Evolutionary conservation across 805 yeast species (phyloP).

Genomic region (Kluyveromyces lactis): DNA sequence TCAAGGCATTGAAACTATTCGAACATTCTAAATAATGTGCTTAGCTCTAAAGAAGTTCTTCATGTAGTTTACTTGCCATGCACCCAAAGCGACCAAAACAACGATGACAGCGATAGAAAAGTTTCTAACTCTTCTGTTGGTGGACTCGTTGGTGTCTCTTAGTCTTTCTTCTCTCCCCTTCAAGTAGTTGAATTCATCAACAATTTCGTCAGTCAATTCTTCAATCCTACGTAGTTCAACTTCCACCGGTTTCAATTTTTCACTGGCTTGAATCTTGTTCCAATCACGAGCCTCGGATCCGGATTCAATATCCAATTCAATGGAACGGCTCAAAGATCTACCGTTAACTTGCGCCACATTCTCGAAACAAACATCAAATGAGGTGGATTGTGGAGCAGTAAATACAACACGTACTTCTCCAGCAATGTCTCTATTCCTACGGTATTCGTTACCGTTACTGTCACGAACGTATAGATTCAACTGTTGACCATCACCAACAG

Average conservation of each 20-base stretch:
- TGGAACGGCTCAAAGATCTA: slow-evolving; percentile 48
- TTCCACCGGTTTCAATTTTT: slow-evolving; percentile 88
- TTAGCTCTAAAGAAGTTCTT: slow-evolving; percentile 86
- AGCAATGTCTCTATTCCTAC: slow-evolving; percentile 65
- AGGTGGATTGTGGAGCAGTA: slow-evolving; percentile 72
- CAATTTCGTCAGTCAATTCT: slow-evolving; percentile 77
- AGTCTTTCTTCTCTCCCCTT: slow-evolving; percentile 82
- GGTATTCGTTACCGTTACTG: slow-evolving; percentile 77
- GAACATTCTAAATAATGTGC: slow-evolving; percentile 53
- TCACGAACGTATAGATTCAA: slow-evolving; percentile 64
- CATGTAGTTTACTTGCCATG: slow-evolving; percentile 88
- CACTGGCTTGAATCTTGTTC: slow-evolving; percentile 89
- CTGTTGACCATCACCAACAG: slow-evolving; percentile 78
- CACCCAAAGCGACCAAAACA: slow-evolving; percentile 70
- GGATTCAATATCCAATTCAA: slow-evolving; percentile 87
- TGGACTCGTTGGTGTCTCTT: slow-evolving; percentile 95
- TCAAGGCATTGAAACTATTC: no score
- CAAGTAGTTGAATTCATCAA: slow-evolving; percentile 72
- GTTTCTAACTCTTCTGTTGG: slow-evolving; percentile 85
- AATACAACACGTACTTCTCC: slow-evolving; percentile 72
- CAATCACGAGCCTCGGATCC: slow-evolving; percentile 98
- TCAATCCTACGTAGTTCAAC: slow-evolving; percentile 81
- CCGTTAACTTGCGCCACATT: slow-evolving; percentile 42
- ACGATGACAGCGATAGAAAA: slow-evolving; percentile 67
- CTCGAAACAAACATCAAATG: slow-evolving; percentile 87